Evolutionary conservation across 2,329 filamentous ascomycete species (phyloP).

Genomic region (Fusarium avenaceum): DNA sequence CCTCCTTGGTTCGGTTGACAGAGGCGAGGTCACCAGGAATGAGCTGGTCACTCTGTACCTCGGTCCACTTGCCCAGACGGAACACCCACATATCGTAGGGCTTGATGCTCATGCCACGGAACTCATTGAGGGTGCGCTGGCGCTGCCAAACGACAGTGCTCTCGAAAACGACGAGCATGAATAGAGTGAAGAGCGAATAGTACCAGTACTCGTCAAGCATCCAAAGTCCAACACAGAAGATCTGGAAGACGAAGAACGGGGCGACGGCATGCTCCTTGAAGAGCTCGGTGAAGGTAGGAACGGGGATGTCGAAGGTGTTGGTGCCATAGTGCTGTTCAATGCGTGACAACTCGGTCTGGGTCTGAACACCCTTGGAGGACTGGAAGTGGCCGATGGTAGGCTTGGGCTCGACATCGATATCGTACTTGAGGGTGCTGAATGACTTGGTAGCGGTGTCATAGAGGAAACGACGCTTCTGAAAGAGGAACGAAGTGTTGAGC

Average conservation of each 20-base stretch:
- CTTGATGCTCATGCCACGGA: constrained; percentile 99
- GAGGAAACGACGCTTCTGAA: constrained; percentile 97
- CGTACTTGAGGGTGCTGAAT: constrained; percentile 87
- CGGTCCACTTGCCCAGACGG: constrained; percentile 87
- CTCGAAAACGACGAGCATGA: constrained; percentile 98
- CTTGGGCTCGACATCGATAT: constrained; percentile 87
- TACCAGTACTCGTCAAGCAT: constrained; percentile 99
- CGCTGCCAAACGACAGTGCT: constrained; percentile 99
- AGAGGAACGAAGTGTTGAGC: constrained; percentile 87
- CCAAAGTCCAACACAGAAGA: constrained; percentile 98
- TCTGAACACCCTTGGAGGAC: constrained; percentile 79
- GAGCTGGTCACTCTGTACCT: constrained; percentile 90
- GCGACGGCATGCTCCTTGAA: constrained; percentile 99
- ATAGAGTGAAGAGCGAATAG: constrained; percentile 97
- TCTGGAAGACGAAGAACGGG: constrained; percentile 98
- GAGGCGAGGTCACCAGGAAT: constrained; percentile 95
- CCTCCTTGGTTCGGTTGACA: constrained; percentile 93
- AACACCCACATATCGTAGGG: constrained; percentile 96
- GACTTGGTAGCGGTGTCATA: constrained; percentile 78
- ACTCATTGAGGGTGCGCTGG: constrained; percentile 94
- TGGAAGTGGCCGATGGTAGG: constrained; percentile 85
- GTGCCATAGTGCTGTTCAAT: constrained; percentile 93
- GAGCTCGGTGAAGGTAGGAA: constrained; percentile 93
- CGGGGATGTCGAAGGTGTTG: constrained; percentile 97
- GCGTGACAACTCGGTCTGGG: constrained; percentile 80